Evolutionary conservation across 2,329 filamentous ascomycete species (phyloP).

Genomic region (Fusarium mexicanum): DNA sequence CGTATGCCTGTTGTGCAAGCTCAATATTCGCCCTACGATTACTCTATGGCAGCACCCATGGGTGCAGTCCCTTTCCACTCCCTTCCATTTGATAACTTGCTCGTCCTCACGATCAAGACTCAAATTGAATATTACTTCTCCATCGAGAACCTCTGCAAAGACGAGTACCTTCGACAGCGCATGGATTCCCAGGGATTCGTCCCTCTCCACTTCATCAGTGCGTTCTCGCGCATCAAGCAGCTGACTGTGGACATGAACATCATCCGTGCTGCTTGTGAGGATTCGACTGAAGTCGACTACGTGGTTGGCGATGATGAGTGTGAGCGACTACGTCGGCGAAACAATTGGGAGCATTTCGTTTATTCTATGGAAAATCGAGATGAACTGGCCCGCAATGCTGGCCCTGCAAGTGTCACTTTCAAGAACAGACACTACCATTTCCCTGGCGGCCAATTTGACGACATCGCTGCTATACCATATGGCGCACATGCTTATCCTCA

Average conservation of each 20-base stretch:
- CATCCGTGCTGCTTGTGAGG: constrained; percentile 78
- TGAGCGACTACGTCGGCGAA: constrained; percentile 78
- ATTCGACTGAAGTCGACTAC: constrained; percentile 78
- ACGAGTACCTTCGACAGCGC: constrained; percentile 84
- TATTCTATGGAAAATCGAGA: constrained; percentile 77
- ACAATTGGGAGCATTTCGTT: constrained; percentile 85
- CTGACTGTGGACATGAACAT: constrained; percentile 70
- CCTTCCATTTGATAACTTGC: constrained; percentile 64
- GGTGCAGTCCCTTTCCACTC: constrained; percentile 48
- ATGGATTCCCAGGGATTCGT: constrained; percentile 98
- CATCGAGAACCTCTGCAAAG: constrained; percentile 93
- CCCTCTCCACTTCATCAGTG: constrained; percentile 77
- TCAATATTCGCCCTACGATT: constrained; percentile 52
- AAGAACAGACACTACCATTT: constrained; percentile 48
- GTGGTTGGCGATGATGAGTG: constrained; percentile 78
- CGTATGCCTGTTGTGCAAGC: constrained; percentile 52
- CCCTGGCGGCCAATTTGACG: constrained; percentile 45
- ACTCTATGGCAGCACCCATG: constrained; percentile 52
- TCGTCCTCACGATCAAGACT: constrained; percentile 55
- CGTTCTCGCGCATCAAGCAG: constrained; percentile 77
- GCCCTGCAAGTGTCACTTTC: constrained; percentile 58
- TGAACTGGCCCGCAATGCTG: constrained; percentile 76
- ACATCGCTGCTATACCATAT: constrained; percentile 47
- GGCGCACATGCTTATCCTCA: constrained; percentile 46
- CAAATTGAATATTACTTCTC: constrained; percentile 96